phyloP scores from a whole-genome alignment of 78 protist species.

The Dictyostelium citrinum region DNA sequence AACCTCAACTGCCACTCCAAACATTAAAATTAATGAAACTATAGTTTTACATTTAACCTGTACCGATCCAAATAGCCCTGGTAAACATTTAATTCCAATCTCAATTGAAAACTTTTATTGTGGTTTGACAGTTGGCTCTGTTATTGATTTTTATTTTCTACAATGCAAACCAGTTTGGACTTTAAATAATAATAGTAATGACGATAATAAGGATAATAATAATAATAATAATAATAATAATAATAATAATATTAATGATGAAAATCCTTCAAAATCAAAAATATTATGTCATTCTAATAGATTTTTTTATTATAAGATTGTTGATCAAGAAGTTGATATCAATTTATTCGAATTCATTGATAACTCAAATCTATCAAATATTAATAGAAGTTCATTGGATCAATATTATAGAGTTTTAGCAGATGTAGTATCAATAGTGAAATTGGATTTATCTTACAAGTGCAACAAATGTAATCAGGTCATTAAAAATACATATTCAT shows the following conservation, averaged over 20 bases:
- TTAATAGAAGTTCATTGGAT: background rate
- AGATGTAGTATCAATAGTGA: background rate
- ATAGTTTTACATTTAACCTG: background rate
- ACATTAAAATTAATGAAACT: background rate
- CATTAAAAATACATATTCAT: background rate
- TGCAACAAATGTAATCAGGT: constrained; percentile 5
- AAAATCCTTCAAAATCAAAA: background rate
- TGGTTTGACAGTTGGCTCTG: constrained; percentile 12
- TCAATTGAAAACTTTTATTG: constrained; percentile 5
- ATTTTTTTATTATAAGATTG: constrained; percentile 16
- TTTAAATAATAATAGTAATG: background rate
- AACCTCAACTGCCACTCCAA: background rate
- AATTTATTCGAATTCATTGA: constrained; percentile 6
- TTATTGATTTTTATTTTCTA: constrained; percentile 17
- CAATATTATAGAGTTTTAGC: background rate
- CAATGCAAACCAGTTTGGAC: background rate
- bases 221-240: background rate
- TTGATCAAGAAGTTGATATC: background rate
- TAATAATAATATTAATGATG: background rate
- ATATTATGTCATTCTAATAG: constrained; percentile 8
- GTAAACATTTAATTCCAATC: background rate
- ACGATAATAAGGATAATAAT: background rate
- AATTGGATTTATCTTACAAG: constrained; percentile 10
- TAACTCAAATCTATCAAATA: background rate
- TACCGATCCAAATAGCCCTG: constrained; percentile 4